Evolutionary conservation across 345 rosid species (phyloP), one percentile per base, ranked within the genome.

Genomic region (Populus davidiana): DNA sequence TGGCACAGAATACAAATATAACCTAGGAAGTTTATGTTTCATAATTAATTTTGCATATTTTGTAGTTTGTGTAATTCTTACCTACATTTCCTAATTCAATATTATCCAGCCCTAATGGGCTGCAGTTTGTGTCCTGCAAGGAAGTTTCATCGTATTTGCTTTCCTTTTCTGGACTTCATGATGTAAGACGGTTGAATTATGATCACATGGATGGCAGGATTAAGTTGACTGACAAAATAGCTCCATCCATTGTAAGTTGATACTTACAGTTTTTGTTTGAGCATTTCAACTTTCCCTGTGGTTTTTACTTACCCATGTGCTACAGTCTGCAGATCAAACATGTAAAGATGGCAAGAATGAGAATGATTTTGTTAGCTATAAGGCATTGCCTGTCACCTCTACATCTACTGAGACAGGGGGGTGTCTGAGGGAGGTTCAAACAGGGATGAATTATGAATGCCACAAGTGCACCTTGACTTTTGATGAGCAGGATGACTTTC

Each of bases 121-220:
- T 79, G 76, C 89, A 89, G 91, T 90, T 91, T 86, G 87, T 81
- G 78, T 85, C 94, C 85, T 88, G 86, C 93, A 85, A 90, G 84
- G 93, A 88, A 78, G 91, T 87, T 68, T 87, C 89, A n/a, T 75
- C 81, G 4, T 85, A 86, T 81, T 79, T 93, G 79, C 87, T 78
- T 68, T 83, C 88, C 29, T 50, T 62, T 59, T 43, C 39, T 72
- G 85, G 81, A 75, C 75, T 81, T 61, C 80, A 29, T 75, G 89
- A 70, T 78, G 81, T 80, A 79, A 85, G 78, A 79, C 75, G 39
- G 80, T 62, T 52, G 59, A 72, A 47, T 72, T 64, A 54, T 8
- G 77, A 76, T 78, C 85, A 43, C 52, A 35, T 73, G 69, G 85
- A 72, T 17, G 72, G 70, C 81, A 70, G 78, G 38, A 61, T 70